These are phyloP conservation scores for Epichloe uncinata DNA, from an alignment of 2,329 filamentous ascomycete genomes.

Conservation along the genomic window DNA sequence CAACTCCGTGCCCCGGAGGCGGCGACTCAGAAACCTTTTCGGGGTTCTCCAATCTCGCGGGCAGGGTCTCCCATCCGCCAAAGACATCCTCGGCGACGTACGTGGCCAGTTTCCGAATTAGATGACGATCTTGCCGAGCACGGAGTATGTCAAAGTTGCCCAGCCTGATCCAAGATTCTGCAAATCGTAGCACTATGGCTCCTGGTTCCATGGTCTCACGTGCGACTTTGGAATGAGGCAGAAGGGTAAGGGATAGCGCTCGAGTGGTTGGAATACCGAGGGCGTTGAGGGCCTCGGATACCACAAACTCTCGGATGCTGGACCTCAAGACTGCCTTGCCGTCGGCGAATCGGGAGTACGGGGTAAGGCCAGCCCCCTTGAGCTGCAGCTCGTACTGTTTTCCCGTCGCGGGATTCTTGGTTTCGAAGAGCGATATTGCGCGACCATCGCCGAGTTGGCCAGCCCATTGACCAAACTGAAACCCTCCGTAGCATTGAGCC, in stretches of 20 bases:
- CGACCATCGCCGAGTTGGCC: constrained; percentile 91
- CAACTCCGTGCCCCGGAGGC: constrained; percentile 36
- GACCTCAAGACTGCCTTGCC: constrained; percentile 87
- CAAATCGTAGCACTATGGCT: constrained; percentile 85
- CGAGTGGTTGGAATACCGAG: constrained; percentile 77
- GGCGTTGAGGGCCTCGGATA: constrained; percentile 78
- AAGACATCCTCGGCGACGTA: constrained; percentile 85
- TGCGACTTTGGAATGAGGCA: constrained; percentile 58
- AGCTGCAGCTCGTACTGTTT: constrained; percentile 79
- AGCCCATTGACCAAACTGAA: constrained; percentile 75
- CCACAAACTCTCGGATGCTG: constrained; percentile 87
- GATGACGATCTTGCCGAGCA: constrained; percentile 60
- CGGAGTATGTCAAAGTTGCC: constrained; percentile 94
- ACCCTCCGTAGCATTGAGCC: constrained; percentile 95
- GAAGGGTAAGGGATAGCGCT: constrained; percentile 67
- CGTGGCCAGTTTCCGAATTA: constrained; percentile 62
- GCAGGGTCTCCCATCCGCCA: constrained; percentile 74
- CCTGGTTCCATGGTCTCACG: constrained; percentile 78
- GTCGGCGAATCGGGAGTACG: constrained; percentile 92
- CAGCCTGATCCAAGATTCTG: constrained; percentile 79
- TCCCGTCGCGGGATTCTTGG: constrained; percentile 59
- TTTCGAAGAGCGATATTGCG: constrained; percentile 88
- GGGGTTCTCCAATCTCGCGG: constrained; percentile 42
- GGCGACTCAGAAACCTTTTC: constrained; percentile 31
- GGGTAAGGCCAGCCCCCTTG: constrained; percentile 86